Base-by-base conservation (phyloP, 257 asterid genomes). In the Solanum acaule region DNA sequence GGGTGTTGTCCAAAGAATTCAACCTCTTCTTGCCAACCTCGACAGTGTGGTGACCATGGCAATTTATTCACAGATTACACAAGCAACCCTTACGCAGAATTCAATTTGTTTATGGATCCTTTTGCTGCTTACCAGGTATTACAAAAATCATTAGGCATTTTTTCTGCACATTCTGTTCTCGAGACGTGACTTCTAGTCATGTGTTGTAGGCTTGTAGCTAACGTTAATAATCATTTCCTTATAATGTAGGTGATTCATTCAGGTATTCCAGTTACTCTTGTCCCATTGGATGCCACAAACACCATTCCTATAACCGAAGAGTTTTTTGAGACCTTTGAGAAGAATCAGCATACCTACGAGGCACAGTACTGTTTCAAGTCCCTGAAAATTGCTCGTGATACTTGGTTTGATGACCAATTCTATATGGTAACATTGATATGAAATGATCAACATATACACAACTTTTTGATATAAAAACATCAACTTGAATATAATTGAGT, bases 111-210 rank as follows among this genome's bases (percentile, higher is more conserved):
- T 89, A 95, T 92, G 81, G 99, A 96, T 89, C 99, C 98, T 88
- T 96, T 95, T 87, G 98, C 99, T 83, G 98, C 98, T 65, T 96
- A 96, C 87, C 98, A 94, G 98, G 99, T 96, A 88, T 25, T n/a
- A 33, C 6, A n/a, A 79, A 59, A 65, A 46, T 27, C 10, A 79
- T 4, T 79, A 15, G 27, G 18, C 40, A 27, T 78, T 38, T 38
- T 76, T 40, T 77, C 18, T 73, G 81, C 42, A 31, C 42, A 33
- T 75, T 35, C 49, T 34, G 1, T 75, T 35, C 4, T 37, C 27
- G 63, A 16, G 82, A 34, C 5, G 31, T 76, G 83, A 34, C 81
- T 76, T 76, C 34, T n/a, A 35, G 49, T 78, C 63, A 78, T 78
- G 37, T 78, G 15, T 25, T 13, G 35, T 25, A 46, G 27, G 85